These are phyloP conservation scores for Boletus subcaerulescens DNA, from an alignment of 768 basidiomycete species.

Conservation along the genomic window DNA sequence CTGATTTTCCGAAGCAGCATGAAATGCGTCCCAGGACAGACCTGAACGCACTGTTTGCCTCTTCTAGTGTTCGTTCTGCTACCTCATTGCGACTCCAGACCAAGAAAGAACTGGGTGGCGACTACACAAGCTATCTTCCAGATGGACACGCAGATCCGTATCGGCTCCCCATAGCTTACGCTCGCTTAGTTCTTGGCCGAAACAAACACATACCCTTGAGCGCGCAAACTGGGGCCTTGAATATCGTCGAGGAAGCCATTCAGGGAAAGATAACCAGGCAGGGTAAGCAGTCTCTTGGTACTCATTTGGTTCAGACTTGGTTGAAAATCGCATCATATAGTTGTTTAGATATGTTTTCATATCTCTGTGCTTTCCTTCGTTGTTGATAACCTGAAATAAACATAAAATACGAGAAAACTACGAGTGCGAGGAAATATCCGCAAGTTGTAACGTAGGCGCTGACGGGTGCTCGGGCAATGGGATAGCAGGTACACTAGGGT, in stretches of 20 bases:
- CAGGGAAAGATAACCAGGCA: conserved; percentile 5
- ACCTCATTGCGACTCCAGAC: conserved; percentile 22
- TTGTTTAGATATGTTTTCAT: conserved; percentile 9
- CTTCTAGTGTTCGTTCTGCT: not conserved
- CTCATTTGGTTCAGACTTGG: not conserved
- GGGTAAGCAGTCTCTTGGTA: conserved; percentile 6
- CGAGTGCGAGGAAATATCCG: conserved; percentile 3
- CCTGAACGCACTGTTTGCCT: conserved; percentile 18
- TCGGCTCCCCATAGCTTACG: conserved; percentile 39
- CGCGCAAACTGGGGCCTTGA: conserved; percentile 39
- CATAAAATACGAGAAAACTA: conserved; percentile 27
- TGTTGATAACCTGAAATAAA: conserved; percentile 24
- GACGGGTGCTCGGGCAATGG: conserved; percentile 1
- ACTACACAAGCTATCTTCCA: conserved; percentile 49
- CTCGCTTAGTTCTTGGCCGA: conserved; percentile 41
- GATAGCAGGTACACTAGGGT: not conserved
- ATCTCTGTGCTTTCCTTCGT: not conserved
- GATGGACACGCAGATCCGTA: conserved; percentile 26
- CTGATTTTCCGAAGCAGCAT: conserved; percentile 7
- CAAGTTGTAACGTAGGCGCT: conserved; percentile 13
- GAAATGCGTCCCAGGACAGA: conserved; percentile 24
- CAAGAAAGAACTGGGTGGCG: conserved; percentile 43
- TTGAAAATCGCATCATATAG: conserved; percentile 4
- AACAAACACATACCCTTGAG: conserved; percentile 41
- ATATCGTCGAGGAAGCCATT: conserved; percentile 33